Evolutionary conservation across 2,329 filamentous ascomycete genomes (phyloP).

Genomic region (Cylindrodendrum hubeiense): DNA sequence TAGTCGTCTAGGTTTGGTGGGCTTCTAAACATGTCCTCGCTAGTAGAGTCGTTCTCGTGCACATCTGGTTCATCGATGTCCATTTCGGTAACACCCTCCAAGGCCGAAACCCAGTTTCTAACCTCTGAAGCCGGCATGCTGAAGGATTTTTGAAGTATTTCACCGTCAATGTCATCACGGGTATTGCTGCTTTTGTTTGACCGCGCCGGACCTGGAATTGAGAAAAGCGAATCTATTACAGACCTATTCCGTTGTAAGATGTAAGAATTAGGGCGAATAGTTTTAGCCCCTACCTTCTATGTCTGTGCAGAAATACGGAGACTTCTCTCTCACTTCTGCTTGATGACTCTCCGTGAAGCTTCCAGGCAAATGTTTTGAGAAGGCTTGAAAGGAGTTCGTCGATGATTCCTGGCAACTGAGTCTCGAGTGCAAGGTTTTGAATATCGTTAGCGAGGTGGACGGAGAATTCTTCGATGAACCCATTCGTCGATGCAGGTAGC

Average conservation of each 20-base stretch:
- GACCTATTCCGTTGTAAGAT: background rate
- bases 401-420: background rate
- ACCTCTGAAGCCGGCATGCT: background rate
- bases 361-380: background rate
- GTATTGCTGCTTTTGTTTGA: background rate
- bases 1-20: background rate
- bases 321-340: background rate
- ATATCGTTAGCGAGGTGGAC: background rate
- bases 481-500: background rate
- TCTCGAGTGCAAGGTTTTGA: background rate
- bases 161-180: background rate
- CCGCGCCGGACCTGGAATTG: background rate
- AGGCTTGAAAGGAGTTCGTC: background rate
- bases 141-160: background rate
- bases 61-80: background rate
- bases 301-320: background rate
- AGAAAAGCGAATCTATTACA: background rate
- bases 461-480: background rate
- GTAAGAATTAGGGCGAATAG: background rate
- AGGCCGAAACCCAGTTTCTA: background rate
- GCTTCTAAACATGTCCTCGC: no score
- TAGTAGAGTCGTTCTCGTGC: background rate
- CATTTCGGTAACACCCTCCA: background rate
- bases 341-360: background rate
- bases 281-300: background rate